Evolutionary conservation across 108 stramenopile genomes (phyloP), one percentile per base, ranked within the genome.

Genomic region (Mediolabrus comicus): DNA sequence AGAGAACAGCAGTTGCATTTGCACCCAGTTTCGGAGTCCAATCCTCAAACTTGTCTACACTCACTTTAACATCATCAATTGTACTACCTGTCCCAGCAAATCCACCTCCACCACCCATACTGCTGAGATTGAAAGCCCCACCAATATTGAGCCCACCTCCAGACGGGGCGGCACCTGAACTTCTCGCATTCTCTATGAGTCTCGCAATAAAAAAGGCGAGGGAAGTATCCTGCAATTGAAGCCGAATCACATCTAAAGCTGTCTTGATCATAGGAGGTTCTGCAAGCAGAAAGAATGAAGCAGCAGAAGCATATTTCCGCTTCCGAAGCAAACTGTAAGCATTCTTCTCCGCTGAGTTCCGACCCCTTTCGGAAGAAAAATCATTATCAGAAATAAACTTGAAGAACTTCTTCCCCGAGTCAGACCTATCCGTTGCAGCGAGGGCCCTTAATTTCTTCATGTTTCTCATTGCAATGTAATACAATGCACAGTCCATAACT

Each of bases 281-380:
- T 5, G 90, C 74, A 29, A 94, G 82, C 59, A 94, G 66, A 75
- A 94, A 94, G 69, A 94, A 94, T 8, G 90, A 75, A 25, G 92
- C 80, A 43, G 92, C 92, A 43, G 78, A 63, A 25, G 62, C 74
- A 68, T 94, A 90, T 39, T 84, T 79, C 14, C 85, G 71, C 59
- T 94, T 94, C 4, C 90, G 53, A 30, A 94, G 77, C 59, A 94
- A 70, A 67, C 92, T 94, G 60, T 84, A 94, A 0, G 90, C 92
- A 77, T 94, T 94, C 67, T 94, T 94, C 66, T 91, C 92, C 1
- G 90, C 92, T 13, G 92, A 90, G 30, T 79, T 83, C 32, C 86
- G 65, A 5, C 92, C 92, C 59, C 84, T 74, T 27, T 84, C 75
- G 52, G 84, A 86, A 19, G 79, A 67, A 55, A 94, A 94, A 65